Conservation (phyloP, 768 basidiomycete genomes). For the Antrodiella citrinella region DNA sequence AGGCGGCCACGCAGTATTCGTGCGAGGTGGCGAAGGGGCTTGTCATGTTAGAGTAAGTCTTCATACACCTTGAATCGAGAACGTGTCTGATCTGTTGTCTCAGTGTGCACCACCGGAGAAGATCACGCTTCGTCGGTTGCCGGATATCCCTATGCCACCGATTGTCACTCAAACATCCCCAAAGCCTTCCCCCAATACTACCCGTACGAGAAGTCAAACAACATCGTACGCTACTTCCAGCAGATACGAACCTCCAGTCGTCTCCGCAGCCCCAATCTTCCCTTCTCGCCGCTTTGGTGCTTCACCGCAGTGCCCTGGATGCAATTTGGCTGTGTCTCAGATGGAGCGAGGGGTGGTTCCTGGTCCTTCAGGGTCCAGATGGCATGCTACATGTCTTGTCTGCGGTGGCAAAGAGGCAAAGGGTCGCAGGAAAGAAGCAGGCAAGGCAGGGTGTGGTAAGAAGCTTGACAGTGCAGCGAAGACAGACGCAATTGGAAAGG, state of each 20-base stretch:
- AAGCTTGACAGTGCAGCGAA: slow-evolving; percentile 78
- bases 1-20: slow-evolving; percentile 64
- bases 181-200: slow-evolving; percentile 11
- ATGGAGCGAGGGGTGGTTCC: slow-evolving; percentile 86
- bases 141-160: slow-evolving; percentile 4
- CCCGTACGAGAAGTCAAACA: slow-evolving; percentile 15
- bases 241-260: slow-evolving; percentile 33
- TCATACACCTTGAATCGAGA: neutral
- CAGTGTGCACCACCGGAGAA: slow-evolving; percentile 41
- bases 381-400: slow-evolving; percentile 72
- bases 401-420: slow-evolving; percentile 64
- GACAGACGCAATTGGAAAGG: slow-evolving; percentile 53
- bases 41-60: slow-evolving; percentile 57
- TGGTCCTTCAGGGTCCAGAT: slow-evolving; percentile 73
- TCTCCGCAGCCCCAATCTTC: slow-evolving; percentile 27
- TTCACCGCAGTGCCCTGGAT: slow-evolving; percentile 64
- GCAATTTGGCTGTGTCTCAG: slow-evolving; percentile 60
- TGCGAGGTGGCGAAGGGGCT: slow-evolving; percentile 53
- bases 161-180: neutral
- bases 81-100: neutral
- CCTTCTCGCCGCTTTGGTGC: slow-evolving; percentile 44
- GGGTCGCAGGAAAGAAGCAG: slow-evolving; percentile 42
- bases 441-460: slow-evolving; percentile 74
- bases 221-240: slow-evolving; percentile 26
- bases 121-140: slow-evolving; percentile 26